phyloP scores from a whole-genome alignment of 805 yeast genomes.

The Isabelozyma pseudorhagii region DNA sequence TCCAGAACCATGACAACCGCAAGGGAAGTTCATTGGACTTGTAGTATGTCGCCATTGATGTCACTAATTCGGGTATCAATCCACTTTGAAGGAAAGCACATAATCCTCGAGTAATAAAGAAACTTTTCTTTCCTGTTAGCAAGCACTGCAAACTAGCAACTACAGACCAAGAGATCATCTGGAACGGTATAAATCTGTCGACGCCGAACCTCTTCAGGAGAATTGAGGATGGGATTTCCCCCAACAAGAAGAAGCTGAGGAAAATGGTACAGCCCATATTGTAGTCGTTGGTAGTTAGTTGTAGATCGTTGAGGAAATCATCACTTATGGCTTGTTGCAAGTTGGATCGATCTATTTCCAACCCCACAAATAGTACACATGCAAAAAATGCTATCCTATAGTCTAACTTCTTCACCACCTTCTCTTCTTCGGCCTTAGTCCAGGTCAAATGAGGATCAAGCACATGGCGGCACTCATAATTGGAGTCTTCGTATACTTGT shows the following conservation, averaged over 20 bases:
- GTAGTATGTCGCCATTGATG: constrained; percentile 36
- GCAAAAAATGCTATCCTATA: background rate
- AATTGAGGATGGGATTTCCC: constrained; percentile 58
- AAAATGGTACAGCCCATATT: constrained; percentile 40
- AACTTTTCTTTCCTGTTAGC: constrained; percentile 18
- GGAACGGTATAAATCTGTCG: constrained; percentile 54
- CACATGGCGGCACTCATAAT: constrained; percentile 29
- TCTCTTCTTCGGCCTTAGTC: constrained; percentile 3
- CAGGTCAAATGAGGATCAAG: constrained; percentile 2
- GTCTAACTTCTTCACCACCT: constrained; percentile 1
- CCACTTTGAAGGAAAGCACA: constrained; percentile 35
- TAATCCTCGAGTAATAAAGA: constrained; percentile 25
- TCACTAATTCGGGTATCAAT: constrained; percentile 25
- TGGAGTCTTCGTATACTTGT: constrained; percentile 23
- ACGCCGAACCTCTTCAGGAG: constrained; percentile 60
- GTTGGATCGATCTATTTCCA: constrained; percentile 38
- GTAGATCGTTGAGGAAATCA: constrained; percentile 27
- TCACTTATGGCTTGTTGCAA: constrained; percentile 20
- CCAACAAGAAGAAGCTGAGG: constrained; percentile 36
- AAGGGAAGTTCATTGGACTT: constrained; percentile 24
- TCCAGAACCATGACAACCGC: constrained; percentile 24
- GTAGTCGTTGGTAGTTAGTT: constrained; percentile 34
- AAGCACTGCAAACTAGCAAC: constrained; percentile 15
- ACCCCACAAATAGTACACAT: constrained; percentile 38
- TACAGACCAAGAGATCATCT: constrained; percentile 23